phyloP scores from a whole-genome alignment of 164 flowering plant species.

The Platanus orientalis region DNA sequence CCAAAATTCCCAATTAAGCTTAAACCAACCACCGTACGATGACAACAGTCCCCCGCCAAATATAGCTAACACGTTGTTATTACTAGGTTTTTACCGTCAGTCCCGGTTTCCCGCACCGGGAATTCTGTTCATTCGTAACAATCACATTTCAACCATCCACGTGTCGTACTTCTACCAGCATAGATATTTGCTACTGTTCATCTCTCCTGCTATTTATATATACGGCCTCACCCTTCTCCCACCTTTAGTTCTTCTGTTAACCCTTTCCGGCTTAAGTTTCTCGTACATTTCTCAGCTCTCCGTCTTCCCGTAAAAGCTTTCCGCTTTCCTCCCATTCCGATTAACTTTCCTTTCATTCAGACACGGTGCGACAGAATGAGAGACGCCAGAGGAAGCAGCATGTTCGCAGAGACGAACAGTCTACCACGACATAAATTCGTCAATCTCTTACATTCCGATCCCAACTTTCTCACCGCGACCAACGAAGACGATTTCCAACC shows the following conservation, averaged over 20 bases:
- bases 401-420: slow-evolving; percentile 13
- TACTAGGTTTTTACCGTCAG: slow-evolving; percentile 2
- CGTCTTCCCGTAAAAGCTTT: too few relatives aligned
- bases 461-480: not conserved
- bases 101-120: slow-evolving; percentile 4
- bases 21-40: too few relatives aligned
- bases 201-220: slow-evolving; percentile 3
- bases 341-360: not conserved
- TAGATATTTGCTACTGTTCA: too few relatives aligned
- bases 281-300: too few relatives aligned
- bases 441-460: slow-evolving; percentile 22
- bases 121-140: slow-evolving; percentile 3
- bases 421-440: slow-evolving; percentile 25
- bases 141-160: not conserved
- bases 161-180: too few relatives aligned
- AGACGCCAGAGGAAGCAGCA: not conserved
- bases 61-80: too few relatives aligned
- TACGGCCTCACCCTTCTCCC: not conserved
- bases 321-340: not conserved
- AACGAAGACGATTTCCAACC: not conserved
- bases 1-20: too few relatives aligned
- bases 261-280: too few relatives aligned
- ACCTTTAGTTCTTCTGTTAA: not conserved
- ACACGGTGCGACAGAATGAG: not conserved
- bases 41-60: too few relatives aligned